Base-by-base conservation (phyloP, 75 land plant genomes). In the Pinus taeda region DNA sequence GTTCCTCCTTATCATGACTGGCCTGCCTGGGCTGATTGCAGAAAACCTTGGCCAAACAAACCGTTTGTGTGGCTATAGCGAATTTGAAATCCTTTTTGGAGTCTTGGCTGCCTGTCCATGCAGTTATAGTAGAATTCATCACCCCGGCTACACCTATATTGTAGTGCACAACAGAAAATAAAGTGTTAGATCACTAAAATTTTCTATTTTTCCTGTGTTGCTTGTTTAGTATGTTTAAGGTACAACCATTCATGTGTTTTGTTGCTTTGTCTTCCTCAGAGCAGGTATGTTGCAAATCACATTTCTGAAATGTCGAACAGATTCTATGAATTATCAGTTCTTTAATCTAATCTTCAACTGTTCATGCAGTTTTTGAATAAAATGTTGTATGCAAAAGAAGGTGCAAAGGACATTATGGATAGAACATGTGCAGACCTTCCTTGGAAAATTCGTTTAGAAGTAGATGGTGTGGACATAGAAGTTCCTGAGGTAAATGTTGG, bases 311-410 rank as follows among this genome's bases (percentile, higher is more conserved):
- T 65, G 33, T 65, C 42, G 36, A 65, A 65, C 69, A 30, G 7
- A 18, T 17, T 15, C 6, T 36, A 6, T 37, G 18, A 33, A 33
- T 36, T 36, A 30, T 67, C 33, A 20, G 53, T 69, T n/a, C 55
- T 69, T 69, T n/a, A 69, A 69, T 20, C 55, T 69, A 12, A 69
- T 17, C 12, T n/a, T 37, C 42, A 36, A 3, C 33, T 30, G 21
- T 42, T 69, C 12, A 29, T 81, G 71, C 86, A 95, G 98, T 95
- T 95, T 67, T 74, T 95, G 86, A 95, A 95, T 76, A 95, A 95
- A 83, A 86, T 95, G 79, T 88, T 95, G 57, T 95, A 95, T 80
- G 95, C 98, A 77, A 93, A 89, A 88, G 98, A 95, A 84, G 98
- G 98, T 63, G 98, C 98, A 15, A 95, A 85, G 81, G 82, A 83